Conservation (phyloP, 495 filamentous ascomycete species). For the Pyrenula massariospora region DNA sequence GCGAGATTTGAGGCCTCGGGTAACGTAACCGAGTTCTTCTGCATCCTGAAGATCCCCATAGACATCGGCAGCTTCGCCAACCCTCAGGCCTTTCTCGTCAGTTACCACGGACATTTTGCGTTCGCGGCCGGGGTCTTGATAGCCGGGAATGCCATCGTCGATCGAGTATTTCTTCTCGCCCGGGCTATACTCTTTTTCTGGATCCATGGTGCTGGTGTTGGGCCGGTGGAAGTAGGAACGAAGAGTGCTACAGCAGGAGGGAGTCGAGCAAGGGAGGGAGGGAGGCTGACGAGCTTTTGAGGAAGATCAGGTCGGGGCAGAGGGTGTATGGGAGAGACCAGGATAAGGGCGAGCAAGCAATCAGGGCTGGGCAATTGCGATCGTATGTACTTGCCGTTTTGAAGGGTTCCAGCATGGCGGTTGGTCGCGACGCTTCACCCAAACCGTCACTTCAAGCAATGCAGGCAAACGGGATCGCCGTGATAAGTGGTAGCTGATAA, state of each 20-base stretch:
- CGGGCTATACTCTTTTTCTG: background rate
- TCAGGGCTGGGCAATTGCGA: too few relatives aligned
- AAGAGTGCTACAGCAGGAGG: too few relatives aligned
- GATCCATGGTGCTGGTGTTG: background rate
- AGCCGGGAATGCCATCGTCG: background rate
- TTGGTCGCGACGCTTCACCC: too few relatives aligned
- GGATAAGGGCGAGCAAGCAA: too few relatives aligned
- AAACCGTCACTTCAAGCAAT: too few relatives aligned
- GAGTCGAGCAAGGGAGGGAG: background rate
- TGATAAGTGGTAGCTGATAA: too few relatives aligned
- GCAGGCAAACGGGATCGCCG: too few relatives aligned
- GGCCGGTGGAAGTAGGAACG: too few relatives aligned
- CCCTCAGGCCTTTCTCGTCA: background rate
- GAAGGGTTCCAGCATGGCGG: too few relatives aligned
- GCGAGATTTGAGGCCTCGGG: slow-evolving; percentile 26
- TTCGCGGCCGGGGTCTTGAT: background rate
- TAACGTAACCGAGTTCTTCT: background rate
- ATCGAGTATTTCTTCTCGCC: background rate
- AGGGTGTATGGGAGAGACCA: too few relatives aligned
- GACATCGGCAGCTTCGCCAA: background rate
- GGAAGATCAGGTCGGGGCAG: too few relatives aligned
- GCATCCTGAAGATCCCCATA: background rate
- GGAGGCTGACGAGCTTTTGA: background rate
- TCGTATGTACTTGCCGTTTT: too few relatives aligned
- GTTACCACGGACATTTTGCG: background rate